Base-by-base conservation (phyloP, 2,329 filamentous ascomycete species). In the Diaporthe capsici region DNA sequence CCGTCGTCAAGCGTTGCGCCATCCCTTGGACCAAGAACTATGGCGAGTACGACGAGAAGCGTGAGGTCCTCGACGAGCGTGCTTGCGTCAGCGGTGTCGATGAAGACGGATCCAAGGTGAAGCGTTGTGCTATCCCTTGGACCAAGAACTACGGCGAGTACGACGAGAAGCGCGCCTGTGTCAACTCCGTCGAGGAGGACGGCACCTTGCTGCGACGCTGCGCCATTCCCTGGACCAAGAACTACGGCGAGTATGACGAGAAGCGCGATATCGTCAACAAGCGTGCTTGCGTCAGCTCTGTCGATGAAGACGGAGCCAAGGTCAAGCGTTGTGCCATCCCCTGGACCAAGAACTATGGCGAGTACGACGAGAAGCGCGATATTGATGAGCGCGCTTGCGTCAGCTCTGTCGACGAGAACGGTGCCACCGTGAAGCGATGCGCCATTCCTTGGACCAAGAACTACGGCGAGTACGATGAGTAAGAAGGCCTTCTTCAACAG, bases 271-370 rank as follows among this genome's bases (percentile, higher is more conserved):
- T 53, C 10, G 22, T 47, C 17, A 47, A 53, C 49, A 17, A n/a
- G 22, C 49, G 49, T 25, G 49, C 49, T 25, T 53, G 49, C 49
- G 49, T 53, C 49, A 17, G 49, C 49, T 53, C 49, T 25, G 49
- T 53, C n/a, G 49, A 53, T 17, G 49, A 53, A 7, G 25, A 53
- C 10, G 49, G 49, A 15, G 49, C 49, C 4, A 12, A 15, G 2
- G 49, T 53, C 13, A 53, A 53, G 49, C 49, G 49, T 12, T 53
- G 49, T 25, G 49, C 49, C n/a, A 53, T 53, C 49, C 49, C 49
- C 49, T 53, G 49, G 49, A 53, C 49, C 49, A 53, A 53, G 49
- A 53, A 53, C 49, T 53, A 53, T 53, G 49, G 49, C 49, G 49
- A 53, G 49, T 53, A 53, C 49, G 49, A 53, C 49, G 49, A 25